A percentile compares a stretch with the other conserved stretches of the same genome.
These are phyloP conservation scores for Colletotrichum lindemuthianum DNA, from an alignment of 2,329 filamentous ascomycete species.

Conservation along the genomic window DNA sequence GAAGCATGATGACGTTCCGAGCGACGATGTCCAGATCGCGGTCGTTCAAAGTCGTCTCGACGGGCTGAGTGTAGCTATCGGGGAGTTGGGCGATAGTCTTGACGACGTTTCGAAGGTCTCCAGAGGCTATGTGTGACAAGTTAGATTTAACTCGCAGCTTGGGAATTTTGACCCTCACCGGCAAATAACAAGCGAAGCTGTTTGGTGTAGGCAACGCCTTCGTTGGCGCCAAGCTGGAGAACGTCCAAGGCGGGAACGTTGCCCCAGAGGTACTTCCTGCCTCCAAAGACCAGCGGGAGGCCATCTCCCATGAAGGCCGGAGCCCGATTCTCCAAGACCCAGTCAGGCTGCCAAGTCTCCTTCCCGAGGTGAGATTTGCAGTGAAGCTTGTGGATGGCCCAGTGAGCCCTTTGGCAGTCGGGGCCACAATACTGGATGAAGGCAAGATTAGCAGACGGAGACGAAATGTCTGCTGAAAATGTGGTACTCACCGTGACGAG, in stretches of 20 bases:
- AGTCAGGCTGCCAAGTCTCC: conserved; percentile 43
- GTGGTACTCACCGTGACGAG: conserved; percentile 10
- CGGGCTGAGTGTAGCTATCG: conserved; percentile 37
- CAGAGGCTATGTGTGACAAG: conserved; percentile 48
- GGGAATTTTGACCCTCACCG: conserved; percentile 1
- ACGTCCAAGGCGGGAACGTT: conserved; percentile 2
- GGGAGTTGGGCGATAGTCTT: conserved; percentile 50
- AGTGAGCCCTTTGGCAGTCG: conserved; percentile 44
- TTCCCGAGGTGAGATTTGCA: conserved; percentile 44
- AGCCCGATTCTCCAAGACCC: conserved; percentile 39
- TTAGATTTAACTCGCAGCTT: not conserved
- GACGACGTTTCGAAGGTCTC: conserved; percentile 54
- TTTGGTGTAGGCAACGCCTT: conserved; percentile 14
- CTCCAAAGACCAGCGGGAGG: not conserved
- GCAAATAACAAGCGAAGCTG: conserved; percentile 26
- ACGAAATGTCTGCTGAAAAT: conserved; percentile 8
- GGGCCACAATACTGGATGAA: conserved; percentile 46
- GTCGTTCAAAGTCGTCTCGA: conserved; percentile 52
- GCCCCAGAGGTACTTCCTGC: conserved; percentile 35
- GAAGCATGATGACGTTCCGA: conserved; percentile 51
- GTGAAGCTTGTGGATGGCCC: conserved; percentile 42
- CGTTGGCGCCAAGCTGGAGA: conserved; percentile 5
- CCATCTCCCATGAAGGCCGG: conserved; percentile 39
- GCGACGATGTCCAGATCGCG: conserved; percentile 48
- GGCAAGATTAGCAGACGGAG: not conserved